Evolutionary conservation across 768 basidiomycete genomes (phyloP).

Genomic region (Mycena latifolia): DNA sequence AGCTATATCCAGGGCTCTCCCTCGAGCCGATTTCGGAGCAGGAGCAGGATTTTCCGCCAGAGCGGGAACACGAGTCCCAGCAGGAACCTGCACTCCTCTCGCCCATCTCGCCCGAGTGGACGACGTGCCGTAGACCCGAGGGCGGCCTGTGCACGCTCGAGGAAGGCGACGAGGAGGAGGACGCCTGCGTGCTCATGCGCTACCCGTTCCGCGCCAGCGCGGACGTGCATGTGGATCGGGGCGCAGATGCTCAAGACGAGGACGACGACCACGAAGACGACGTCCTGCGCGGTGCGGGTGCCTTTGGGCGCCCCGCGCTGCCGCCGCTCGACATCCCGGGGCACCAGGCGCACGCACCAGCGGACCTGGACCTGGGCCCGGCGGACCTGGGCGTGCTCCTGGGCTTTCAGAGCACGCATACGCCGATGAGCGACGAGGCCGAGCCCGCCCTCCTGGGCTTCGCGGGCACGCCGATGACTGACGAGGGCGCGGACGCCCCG

Average conservation of each 20-base stretch:
- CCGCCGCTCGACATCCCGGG: slow-evolving; percentile 23
- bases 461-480: background rate
- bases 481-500: slow-evolving; percentile 1
- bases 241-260: too few relatives aligned
- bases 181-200: slow-evolving; percentile 28
- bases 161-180: too few relatives aligned
- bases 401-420: too few relatives aligned
- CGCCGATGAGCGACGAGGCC: too few relatives aligned
- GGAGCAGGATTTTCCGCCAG: background rate
- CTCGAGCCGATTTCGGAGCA: slow-evolving; percentile 31
- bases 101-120: slow-evolving; percentile 34
- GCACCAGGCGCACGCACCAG: background rate
- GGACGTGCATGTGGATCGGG: too few relatives aligned
- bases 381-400: too few relatives aligned
- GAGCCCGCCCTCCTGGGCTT: slow-evolving; percentile 21
- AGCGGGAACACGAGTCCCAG: background rate
- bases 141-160: background rate
- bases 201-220: too few relatives aligned
- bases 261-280: too few relatives aligned
- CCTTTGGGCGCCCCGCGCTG: slow-evolving; percentile 23
- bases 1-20: slow-evolving; percentile 12
- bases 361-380: too few relatives aligned
- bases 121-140: slow-evolving; percentile 6
- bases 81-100: slow-evolving; percentile 26
- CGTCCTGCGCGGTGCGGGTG: background rate